phyloP scores from a whole-genome alignment of 2,329 filamentous ascomycete species.

The Cladosporium sp. region DNA sequence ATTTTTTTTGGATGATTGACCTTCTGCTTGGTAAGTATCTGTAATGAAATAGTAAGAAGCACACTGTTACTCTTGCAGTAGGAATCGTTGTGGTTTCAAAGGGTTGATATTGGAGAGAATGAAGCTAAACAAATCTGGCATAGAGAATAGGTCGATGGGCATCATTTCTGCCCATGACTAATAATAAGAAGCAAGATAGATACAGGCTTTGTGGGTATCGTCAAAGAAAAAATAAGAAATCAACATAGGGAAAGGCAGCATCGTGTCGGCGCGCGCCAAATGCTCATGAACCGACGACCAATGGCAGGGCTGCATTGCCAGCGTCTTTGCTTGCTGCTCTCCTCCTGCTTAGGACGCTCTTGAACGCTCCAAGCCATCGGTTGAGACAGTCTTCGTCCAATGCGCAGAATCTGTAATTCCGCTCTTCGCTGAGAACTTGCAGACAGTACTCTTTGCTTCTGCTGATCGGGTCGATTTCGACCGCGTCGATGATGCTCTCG shows the following conservation, averaged over 20 bases:
- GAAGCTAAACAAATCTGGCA: background rate
- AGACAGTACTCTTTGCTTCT: slow-evolving; percentile 83
- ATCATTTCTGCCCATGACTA: background rate
- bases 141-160: background rate
- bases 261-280: background rate
- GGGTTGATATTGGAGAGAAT: background rate
- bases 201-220: slow-evolving; percentile 13
- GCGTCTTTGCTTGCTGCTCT: slow-evolving; percentile 17
- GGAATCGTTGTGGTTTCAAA: background rate
- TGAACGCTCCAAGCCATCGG: slow-evolving; percentile 85
- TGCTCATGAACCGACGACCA: background rate
- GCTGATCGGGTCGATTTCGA: slow-evolving; percentile 87
- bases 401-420: slow-evolving; percentile 57
- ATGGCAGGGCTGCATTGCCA: background rate
- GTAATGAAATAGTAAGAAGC: background rate
- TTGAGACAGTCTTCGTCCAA: slow-evolving; percentile 79
- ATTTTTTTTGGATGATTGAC: background rate
- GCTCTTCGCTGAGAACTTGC: slow-evolving; percentile 92
- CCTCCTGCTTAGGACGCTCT: slow-evolving; percentile 76
- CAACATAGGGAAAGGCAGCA: background rate
- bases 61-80: background rate
- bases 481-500: slow-evolving; percentile 78
- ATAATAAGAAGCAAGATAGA: background rate
- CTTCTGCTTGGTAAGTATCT: background rate
- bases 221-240: background rate